Conservation (phyloP, 441 rosid genomes). For the Gossypium aridum region DNA sequence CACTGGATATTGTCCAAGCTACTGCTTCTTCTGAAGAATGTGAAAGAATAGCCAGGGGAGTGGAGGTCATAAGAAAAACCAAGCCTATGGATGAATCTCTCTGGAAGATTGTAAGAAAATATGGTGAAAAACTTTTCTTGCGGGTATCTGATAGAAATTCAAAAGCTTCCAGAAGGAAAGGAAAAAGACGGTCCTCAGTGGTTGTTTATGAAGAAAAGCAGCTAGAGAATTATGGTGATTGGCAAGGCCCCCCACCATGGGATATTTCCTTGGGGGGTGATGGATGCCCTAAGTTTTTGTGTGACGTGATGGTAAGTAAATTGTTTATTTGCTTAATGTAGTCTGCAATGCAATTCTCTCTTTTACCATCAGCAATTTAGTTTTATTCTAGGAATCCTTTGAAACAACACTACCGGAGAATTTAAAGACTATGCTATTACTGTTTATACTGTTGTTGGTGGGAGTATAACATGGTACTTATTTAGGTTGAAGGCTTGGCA, state of each 20-base stretch:
- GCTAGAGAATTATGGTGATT: constrained; percentile 31
- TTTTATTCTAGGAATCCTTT: constrained; percentile 1
- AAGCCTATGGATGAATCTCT: constrained; percentile 67
- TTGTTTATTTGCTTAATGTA: background rate
- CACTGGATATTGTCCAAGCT: constrained; percentile 51
- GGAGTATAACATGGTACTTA: constrained; percentile 18
- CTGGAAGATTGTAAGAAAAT: constrained; percentile 49
- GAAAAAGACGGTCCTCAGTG: constrained; percentile 29
- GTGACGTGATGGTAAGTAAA: constrained; percentile 79
- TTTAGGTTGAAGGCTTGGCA: constrained; percentile 88
- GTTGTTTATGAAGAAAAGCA: constrained; percentile 29
- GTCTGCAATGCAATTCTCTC: background rate
- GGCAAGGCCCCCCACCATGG: constrained; percentile 90
- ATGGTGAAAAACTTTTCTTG: constrained; percentile 60
- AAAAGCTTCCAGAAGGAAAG: constrained; percentile 57
- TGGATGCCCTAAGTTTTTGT: constrained; percentile 80
- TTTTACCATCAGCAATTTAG: background rate
- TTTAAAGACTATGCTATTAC: background rate
- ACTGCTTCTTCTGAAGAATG: constrained; percentile 37
- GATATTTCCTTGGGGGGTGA: constrained; percentile 71
- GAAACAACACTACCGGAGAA: background rate
- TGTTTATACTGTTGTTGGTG: background rate
- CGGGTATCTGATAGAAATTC: constrained; percentile 63
- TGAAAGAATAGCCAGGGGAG: constrained; percentile 32
- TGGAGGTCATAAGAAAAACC: constrained; percentile 30